Base-by-base conservation (phyloP, 2,329 filamentous ascomycete species). In the Fusarium papillatum region DNA sequence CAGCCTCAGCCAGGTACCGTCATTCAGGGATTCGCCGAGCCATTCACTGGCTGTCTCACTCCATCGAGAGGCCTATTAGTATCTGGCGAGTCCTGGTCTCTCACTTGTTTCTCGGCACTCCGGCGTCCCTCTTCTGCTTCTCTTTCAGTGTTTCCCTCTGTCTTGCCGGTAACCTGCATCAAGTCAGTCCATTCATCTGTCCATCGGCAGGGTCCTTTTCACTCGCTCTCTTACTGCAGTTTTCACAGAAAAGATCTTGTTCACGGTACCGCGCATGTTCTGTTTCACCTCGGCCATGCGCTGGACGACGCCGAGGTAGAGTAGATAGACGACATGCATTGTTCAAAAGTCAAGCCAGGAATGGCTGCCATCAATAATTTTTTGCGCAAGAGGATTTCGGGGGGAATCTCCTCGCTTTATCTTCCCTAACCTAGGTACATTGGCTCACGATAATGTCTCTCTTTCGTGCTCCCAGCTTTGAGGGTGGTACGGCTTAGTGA, bases 241-340 rank as follows among this genome's bases (percentile, higher is more conserved):
- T 5, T 46, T 61, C 5, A 13, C 8, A 9, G 22, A 29, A 38
- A 76, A 59, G 0, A 46, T 65, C 7, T 65, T 67, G 11, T 29
- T 71, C 11, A 75, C 10, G 2, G 55, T 31, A 7, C 43, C 50
- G 43, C 55, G 60, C 17, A 73, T 24, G 8, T 60, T 55, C 0
- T 61, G 64, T 55, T 71, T 68, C 63, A 67, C 65, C 16, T 70
- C 63, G 1, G 70, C n/a, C 41, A 73, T 31, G 7, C 48, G 63
- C 7, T 70, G 59, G 19, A 31, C 36, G 5, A 73, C 66, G 6
- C 70, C 70, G n/a, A 71, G 39, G 13, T 76, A 75, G 6, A 75
- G 19, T 4, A 70, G 70, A 6, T 76, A 75, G 36, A 64, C 73
- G 3, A 70, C 73, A 57, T 75, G 73, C 73, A 75, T 75, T 6